Conservation (phyloP, 805 yeast species). For the Candida xiaguanensis region DNA sequence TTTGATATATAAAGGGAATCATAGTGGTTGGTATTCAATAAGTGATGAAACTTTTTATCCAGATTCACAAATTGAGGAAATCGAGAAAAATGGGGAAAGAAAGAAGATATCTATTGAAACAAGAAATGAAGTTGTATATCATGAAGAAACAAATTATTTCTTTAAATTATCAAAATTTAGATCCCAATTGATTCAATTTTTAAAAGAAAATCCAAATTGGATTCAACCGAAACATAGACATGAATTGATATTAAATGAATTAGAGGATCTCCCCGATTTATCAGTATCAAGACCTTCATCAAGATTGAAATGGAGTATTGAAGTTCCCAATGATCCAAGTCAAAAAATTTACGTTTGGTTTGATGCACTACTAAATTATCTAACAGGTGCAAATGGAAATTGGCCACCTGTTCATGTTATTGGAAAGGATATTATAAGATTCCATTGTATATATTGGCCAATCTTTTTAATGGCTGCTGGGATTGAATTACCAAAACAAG, state of each 20-base stretch:
- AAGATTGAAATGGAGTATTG: conserved; percentile 84
- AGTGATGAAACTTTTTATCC: conserved; percentile 95
- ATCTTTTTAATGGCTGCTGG: conserved; percentile 82
- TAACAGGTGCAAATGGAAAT: conserved; percentile 52
- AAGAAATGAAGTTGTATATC: conserved; percentile 68
- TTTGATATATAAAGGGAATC: conserved; percentile 75
- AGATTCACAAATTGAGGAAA: conserved; percentile 58
- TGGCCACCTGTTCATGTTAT: conserved; percentile 81
- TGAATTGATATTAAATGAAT: conserved; percentile 52
- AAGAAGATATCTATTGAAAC: conserved; percentile 60
- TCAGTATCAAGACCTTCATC: conserved; percentile 83
- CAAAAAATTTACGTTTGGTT: conserved; percentile 96
- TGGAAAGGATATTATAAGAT: conserved; percentile 87
- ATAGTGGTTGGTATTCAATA: conserved; percentile 91
- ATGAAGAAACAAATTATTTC: conserved; percentile 82
- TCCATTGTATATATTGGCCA: conserved; percentile 95
- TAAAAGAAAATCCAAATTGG: conserved; percentile 51
- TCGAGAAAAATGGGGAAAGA: conserved; percentile 21
- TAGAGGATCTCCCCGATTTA: conserved; percentile 60
- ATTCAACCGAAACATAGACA: conserved; percentile 64
- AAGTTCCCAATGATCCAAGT: conserved; percentile 72
- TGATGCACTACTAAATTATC: conserved; percentile 85
- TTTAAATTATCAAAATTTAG: conserved; percentile 69
- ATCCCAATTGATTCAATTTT: conserved; percentile 44
- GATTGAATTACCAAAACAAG: conserved; percentile 61